phyloP scores from a whole-genome alignment of 352 stramenopile genomes.

The Discostella stelligera region DNA sequence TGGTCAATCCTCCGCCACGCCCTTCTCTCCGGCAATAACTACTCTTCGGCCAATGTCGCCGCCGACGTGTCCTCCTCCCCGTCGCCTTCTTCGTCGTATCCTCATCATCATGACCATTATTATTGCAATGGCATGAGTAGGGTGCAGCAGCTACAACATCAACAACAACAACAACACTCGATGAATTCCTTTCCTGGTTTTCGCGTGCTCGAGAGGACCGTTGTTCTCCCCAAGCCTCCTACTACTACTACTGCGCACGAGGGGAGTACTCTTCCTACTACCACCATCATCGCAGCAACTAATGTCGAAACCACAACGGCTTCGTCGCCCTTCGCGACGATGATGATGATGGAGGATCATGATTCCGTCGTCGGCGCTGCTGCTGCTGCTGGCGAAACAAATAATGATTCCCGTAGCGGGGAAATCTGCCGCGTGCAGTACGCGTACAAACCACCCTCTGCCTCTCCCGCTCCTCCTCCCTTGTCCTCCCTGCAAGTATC shows the following conservation, averaged over 20 bases:
- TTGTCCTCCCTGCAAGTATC: slow-evolving; percentile 1
- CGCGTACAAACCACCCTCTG: not conserved
- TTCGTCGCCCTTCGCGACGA: not conserved
- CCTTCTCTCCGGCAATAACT: slow-evolving; percentile 26
- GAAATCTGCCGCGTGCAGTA: not conserved
- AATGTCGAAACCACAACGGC: no score
- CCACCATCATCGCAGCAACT: no score
- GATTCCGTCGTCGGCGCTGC: not conserved
- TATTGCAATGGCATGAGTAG: slow-evolving; percentile 4
- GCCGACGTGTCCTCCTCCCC: not conserved
- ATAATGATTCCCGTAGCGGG: not conserved
- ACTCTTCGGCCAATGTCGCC: not conserved
- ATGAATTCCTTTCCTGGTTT: slow-evolving; percentile 58
- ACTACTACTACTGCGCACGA: no score
- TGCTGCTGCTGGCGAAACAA: not conserved
- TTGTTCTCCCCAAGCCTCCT: not conserved
- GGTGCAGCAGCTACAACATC: slow-evolving; percentile 10
- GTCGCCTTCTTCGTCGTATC: not conserved
- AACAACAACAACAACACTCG: slow-evolving; percentile 43
- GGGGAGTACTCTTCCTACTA: no score
- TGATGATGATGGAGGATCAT: slow-evolving; percentile 4
- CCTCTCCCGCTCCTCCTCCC: not conserved
- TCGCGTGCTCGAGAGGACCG: slow-evolving; percentile 33
- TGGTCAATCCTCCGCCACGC: slow-evolving; percentile 64
- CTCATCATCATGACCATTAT: not conserved